Evolutionary conservation across 352 stramenopile species (phyloP), one percentile per base, ranked within the genome.

Genomic region (Globisporangium irregulare): DNA sequence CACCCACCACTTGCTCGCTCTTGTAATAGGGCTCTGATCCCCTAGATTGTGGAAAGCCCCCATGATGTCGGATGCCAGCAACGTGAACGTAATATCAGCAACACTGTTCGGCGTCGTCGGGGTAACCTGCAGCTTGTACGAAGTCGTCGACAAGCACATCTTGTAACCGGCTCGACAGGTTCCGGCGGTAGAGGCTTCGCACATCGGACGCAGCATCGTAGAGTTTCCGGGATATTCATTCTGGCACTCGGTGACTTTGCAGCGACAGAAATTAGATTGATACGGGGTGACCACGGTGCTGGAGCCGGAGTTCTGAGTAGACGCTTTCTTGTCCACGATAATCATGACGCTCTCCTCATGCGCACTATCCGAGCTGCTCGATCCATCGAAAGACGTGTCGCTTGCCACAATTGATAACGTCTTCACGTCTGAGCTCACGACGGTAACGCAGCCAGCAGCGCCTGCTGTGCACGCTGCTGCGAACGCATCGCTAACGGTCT

Each of bases 31-130:
- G 50, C 85, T 83, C 55, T 88, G 72, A 18, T 76, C 61, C 4
- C 78, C 81, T 50, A 94, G 67, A 46, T 92, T 92, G 73, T 90
- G 77, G 24, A 94, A 88, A 24, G 84, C 71, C 15, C 84, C 86
- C 2, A 88, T 76, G 43, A 94, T 87, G 56, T 94, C 86, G 9
- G 77, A 79, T 25, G 82, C 86, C n/a, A 94, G 64, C 54, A 94
- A 66, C 20, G 84, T 91, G 61, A 94, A 92, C 22, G 68, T 83
- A 14, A 85, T 73, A 62, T 94, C 78, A 9, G 74, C 75, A 14
- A 94, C 75, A 59, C 81, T 92, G 72, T 80, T 89, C 9, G 81
- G 81, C 29, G 86, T 86, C 27, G 77, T 73, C 0, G 82, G 80
- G 20, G 66, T 80, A 3, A 87, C 79, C 22, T 80, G 71, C 1